Base-by-base conservation (phyloP, 2,329 filamentous ascomycete species). In the Sarocladium brachiariae region DNA sequence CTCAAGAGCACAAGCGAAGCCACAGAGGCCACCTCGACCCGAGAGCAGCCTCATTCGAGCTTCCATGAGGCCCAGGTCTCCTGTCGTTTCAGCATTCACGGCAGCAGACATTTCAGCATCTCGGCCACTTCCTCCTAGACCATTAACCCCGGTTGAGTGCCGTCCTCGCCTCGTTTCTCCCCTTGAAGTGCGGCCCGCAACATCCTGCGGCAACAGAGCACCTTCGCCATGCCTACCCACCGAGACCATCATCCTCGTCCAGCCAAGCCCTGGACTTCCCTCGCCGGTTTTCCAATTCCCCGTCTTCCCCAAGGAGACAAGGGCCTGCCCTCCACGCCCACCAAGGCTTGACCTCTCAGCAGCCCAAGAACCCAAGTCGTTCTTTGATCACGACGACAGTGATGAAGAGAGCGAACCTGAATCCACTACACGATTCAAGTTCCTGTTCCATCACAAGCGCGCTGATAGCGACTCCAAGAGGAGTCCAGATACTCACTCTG, bases 331-430 rank as follows among this genome's bases (percentile, higher is more conserved):
- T 9, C 58, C 54, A 21, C 59, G 60, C 34, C 56, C 57, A 30
- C 53, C 61, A 7, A 49, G 19, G 27, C 55, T 58, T 38, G 30
- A 49, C 14, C 46, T 37, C 30, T 49, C 50, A 54, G n/a, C n/a
- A n/a, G 43, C 57, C 58, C 55, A 58, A 9, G 60, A 68, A 35
- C 58, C 58, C 11, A 55, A 57, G n/a, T 77, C 74, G 2, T 69
- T 77, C 21, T 78, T 78, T 53, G 75, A 77, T 43, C 56, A 67
- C 13, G 73, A 77, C 57, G 70, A 70, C 4, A 73, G 77, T 52
- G 61, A 61, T 14, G 71, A 74, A 41, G 59, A 58, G 6, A 61
- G 64, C 38, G 73, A 77, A 52, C 61, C 61, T 13, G 71, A 74
- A 27, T 54, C 51, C 2, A 52, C 55, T n/a, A 63, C 67, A 4